Evolutionary conservation across 345 rosid species (phyloP).

Genomic region (Geranium rotundifolium): DNA sequence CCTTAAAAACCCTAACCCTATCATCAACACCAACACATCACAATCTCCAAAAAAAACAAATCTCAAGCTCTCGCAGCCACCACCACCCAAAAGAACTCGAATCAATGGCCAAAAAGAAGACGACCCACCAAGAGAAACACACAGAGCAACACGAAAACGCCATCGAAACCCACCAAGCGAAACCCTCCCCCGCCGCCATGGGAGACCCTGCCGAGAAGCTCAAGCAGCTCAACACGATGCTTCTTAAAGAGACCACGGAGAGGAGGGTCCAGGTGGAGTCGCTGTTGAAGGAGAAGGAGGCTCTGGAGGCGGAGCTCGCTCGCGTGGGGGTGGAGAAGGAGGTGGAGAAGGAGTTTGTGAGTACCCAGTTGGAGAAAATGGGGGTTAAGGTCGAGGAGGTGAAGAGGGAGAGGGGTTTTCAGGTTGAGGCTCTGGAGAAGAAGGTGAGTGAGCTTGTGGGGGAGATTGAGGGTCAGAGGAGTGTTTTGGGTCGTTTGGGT

Average conservation of each 20-base stretch:
- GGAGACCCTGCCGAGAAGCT: slow-evolving; percentile 39
- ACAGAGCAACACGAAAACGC: slow-evolving; percentile 2
- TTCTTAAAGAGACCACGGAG: slow-evolving; percentile 46
- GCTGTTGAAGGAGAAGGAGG: slow-evolving; percentile 24
- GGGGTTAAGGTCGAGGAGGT: slow-evolving; percentile 21
- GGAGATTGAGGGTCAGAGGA: slow-evolving; percentile 27
- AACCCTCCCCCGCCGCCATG: slow-evolving; percentile 6
- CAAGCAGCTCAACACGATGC: slow-evolving; percentile 44
- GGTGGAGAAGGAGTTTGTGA: slow-evolving; percentile 28
- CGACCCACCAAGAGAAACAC: slow-evolving; percentile 10
- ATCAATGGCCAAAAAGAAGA: slow-evolving; percentile 47
- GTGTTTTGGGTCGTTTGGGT: slow-evolving; percentile 13
- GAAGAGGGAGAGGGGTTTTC: slow-evolving; percentile 25
- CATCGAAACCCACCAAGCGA: slow-evolving; percentile 12
- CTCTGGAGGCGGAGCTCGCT: slow-evolving; percentile 36
- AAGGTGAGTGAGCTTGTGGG: slow-evolving; percentile 18
- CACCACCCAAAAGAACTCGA: slow-evolving; percentile 2
- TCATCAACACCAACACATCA: not conserved
- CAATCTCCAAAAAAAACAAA: not conserved
- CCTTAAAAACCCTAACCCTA: slow-evolving; percentile 29
- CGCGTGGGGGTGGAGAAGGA: slow-evolving; percentile 32
- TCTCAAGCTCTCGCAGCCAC: not conserved
- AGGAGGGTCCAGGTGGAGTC: slow-evolving; percentile 38
- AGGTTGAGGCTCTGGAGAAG: slow-evolving; percentile 24
- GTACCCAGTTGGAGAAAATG: slow-evolving; percentile 28